Evolutionary conservation across 495 filamentous ascomycete species (phyloP), one percentile per base, ranked within the genome.

Genomic region (Wilcoxina mikolae): DNA sequence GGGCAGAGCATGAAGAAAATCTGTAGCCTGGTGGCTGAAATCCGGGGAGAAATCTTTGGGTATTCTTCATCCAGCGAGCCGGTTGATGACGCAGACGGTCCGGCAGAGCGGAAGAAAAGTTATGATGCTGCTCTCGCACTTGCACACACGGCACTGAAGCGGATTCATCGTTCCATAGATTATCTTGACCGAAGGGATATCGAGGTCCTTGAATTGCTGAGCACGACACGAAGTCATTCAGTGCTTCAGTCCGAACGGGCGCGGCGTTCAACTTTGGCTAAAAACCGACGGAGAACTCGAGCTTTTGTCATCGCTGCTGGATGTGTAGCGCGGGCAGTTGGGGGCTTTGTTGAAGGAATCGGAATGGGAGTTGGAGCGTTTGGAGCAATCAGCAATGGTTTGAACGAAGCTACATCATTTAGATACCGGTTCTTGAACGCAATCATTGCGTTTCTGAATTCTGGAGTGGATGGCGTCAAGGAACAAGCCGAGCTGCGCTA

Each of bases 261-360:
- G 5, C 45, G 27, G 4, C 45, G 11, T 7, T 4, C 76, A 58
- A 72, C 73, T 3, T 69, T 82, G 18, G 78, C 80, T 17, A 68
- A 67, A 7, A 71, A 79, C 49, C 77, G 82, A 23, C 72, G 78
- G 35, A 69, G 74, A 17, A 68, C 74, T n/a, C 76, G 78, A 60
- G 69, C 78, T 41, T 85, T 85, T 64, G 73, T 84, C 3, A 81
- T 83, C 67, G 81, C 80, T n/a, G 71, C 78, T 23, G 82, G 82
- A 24, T 76, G 76, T 7, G 61, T 85, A 18, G 68, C 78, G 15
- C 67, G 72, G 23, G 70, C 74, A 4, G 66, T 85, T 15, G 77
- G 77, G 47, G 75, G 74, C 7, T 38, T 31, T 42, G 44, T 61
- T 27, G 54, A 57, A 25, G 54, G 54, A 12, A 48, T 55, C 5